Evolutionary conservation across 2,329 filamentous ascomycete species (phyloP).

Genomic region (Aspergillus thermomutatus): DNA sequence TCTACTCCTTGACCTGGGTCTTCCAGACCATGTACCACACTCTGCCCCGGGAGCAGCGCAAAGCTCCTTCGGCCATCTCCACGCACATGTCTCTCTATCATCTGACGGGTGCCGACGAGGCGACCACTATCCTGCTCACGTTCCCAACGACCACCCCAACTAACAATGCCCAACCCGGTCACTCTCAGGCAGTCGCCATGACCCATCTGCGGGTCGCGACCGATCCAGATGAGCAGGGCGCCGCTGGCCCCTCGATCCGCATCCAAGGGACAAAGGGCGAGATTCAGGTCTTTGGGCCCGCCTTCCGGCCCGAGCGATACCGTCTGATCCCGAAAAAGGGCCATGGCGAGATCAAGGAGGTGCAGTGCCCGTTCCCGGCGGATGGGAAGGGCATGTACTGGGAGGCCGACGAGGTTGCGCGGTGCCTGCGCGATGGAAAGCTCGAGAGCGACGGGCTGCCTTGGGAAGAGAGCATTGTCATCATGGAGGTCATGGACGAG

Average conservation of each 20-base stretch:
- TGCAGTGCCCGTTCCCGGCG: slow-evolving; percentile 47
- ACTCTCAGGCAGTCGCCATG: slow-evolving; percentile 69
- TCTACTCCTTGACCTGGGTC: slow-evolving; percentile 87
- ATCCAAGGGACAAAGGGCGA: slow-evolving; percentile 80
- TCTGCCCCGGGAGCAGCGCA: slow-evolving; percentile 60
- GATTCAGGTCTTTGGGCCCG: slow-evolving; percentile 72
- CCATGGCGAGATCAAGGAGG: slow-evolving; percentile 44
- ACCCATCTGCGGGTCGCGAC: slow-evolving; percentile 62
- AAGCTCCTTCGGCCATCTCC: slow-evolving; percentile 62
- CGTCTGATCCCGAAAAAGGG: slow-evolving; percentile 56
- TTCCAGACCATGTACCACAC: slow-evolving; percentile 86
- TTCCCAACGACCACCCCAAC: slow-evolving; percentile 60
- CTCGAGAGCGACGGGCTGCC: slow-evolving; percentile 70
- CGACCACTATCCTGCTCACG: slow-evolving; percentile 71
- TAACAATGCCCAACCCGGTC: slow-evolving; percentile 37
- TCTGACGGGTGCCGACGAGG: slow-evolving; percentile 72
- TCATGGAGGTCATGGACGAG: slow-evolving; percentile 80
- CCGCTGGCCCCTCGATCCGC: slow-evolving; percentile 64
- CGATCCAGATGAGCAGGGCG: slow-evolving; percentile 59
- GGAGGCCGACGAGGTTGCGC: slow-evolving; percentile 77
- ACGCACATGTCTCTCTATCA: slow-evolving; percentile 68
- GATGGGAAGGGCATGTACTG: slow-evolving; percentile 82
- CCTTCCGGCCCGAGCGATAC: slow-evolving; percentile 66
- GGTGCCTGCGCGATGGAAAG: slow-evolving; percentile 71
- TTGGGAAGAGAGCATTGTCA: slow-evolving; percentile 72